Percentiles rank a stretch among this genome's conserved stretches.
phyloP scores from a whole-genome alignment of 1,139 yeast species.

The Wickerhamiella pararugosa region DNA sequence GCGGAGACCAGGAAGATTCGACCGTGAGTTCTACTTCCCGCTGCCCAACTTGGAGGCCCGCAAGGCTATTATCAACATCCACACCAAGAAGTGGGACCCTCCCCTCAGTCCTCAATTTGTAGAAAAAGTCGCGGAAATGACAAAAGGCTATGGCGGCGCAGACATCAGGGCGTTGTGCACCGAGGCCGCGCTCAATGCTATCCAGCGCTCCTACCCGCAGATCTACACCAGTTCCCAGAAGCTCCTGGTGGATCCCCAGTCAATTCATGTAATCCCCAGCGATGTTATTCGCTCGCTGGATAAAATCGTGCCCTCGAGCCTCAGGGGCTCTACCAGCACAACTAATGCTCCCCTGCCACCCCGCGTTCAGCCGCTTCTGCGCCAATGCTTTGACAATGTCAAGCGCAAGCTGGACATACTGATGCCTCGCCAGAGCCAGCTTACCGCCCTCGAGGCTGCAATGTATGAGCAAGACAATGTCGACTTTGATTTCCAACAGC shows the following conservation, averaged over 20 bases:
- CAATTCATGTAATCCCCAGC: conserved; percentile 61
- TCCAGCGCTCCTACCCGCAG: conserved; percentile 87
- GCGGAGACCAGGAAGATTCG: conserved; percentile 95
- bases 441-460: conserved; percentile 56
- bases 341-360: conserved; percentile 55
- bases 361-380: conserved; percentile 48
- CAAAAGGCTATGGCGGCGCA: conserved; percentile 98
- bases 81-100: conserved; percentile 82
- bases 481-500: conserved; percentile 51
- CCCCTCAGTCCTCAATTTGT: conserved; percentile 45
- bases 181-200: conserved; percentile 85
- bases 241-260: conserved; percentile 52
- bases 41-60: conserved; percentile 76
- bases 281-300: conserved; percentile 83
- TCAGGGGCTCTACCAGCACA: conserved; percentile 63
- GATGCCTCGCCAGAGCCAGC: conserved; percentile 47
- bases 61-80: conserved; percentile 61
- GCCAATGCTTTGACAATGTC: conserved; percentile 34
- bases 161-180: conserved; percentile 89
- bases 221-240: conserved; percentile 69
- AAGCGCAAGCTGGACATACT: conserved; percentile 37
- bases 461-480: conserved; percentile 39
- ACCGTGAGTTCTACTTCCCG: conserved; percentile 91
- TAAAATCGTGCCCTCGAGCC: conserved; percentile 82
- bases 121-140: conserved; percentile 54